Conservation (phyloP, 106 monocot genomes). For the Acanthochlamys bracteata region DNA sequence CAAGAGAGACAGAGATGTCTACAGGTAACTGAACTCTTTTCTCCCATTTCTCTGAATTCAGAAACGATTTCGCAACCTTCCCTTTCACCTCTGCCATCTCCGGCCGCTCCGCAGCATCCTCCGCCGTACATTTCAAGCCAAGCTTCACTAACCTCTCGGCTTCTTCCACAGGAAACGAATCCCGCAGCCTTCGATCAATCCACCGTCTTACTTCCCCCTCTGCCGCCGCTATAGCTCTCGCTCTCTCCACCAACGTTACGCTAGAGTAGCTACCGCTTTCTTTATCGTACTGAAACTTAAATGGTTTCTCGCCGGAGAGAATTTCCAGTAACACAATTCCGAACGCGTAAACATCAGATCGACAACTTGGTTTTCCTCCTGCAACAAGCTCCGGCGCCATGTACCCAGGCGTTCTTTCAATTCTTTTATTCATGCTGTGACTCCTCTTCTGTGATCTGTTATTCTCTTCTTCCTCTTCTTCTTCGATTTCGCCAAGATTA, state of each 20-base stretch:
- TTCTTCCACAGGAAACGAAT: constrained; percentile 29
- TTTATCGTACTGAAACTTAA: constrained; percentile 17
- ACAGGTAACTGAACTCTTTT: not conserved
- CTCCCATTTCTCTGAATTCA: constrained; percentile 18
- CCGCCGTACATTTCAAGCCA: constrained; percentile 20
- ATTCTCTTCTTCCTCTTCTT: not conserved
- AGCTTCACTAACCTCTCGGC: constrained; percentile 24
- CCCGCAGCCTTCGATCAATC: constrained; percentile 25
- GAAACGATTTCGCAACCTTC: constrained; percentile 8
- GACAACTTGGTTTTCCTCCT: constrained; percentile 8
- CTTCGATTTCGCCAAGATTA: not conserved
- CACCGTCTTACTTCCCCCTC: constrained; percentile 21
- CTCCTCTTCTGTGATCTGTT: not conserved
- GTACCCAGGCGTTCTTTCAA: constrained; percentile 22
- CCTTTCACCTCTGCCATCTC: constrained; percentile 17
- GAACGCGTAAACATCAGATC: constrained; percentile 58
- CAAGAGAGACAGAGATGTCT: constrained; percentile 15
- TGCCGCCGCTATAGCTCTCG: constrained; percentile 15
- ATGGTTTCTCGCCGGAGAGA: constrained; percentile 40
- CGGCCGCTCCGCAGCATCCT: constrained; percentile 14
- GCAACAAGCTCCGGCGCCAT: constrained; percentile 63
- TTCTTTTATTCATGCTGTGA: constrained; percentile 18
- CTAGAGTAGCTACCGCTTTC: constrained; percentile 1
- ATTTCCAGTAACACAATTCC: constrained; percentile 74
- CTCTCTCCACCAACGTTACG: constrained; percentile 23